Conservation (phyloP, 2,329 filamentous ascomycete species). For the Xylaria digitata region DNA sequence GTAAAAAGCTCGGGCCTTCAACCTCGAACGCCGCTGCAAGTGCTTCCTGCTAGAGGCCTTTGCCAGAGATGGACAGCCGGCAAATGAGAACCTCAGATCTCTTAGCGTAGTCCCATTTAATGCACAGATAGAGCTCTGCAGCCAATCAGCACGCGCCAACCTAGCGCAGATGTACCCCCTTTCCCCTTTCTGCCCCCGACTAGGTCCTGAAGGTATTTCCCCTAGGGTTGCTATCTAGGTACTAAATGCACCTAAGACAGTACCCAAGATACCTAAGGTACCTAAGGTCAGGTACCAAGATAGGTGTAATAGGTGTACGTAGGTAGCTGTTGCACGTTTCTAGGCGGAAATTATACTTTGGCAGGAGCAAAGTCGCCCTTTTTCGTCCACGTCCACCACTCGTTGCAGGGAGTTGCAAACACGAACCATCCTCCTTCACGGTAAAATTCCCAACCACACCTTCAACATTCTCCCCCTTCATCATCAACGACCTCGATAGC, state of each 20-base stretch:
- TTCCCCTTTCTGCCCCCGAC: conserved; percentile 45
- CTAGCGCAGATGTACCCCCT: conserved; percentile 36
- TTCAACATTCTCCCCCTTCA: conserved; percentile 27
- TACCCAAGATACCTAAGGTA: background rate
- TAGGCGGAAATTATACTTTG: conserved; percentile 62
- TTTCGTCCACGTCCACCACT: conserved; percentile 12
- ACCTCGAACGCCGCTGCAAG: conserved; percentile 1
- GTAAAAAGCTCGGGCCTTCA: conserved; percentile 37
- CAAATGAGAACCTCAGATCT: conserved; percentile 32
- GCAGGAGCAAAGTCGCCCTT: conserved; percentile 44
- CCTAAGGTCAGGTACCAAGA: background rate
- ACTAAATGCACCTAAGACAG: background rate
- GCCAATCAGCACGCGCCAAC: conserved; percentile 44
- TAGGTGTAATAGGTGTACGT: background rate
- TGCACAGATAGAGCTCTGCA: conserved; percentile 40
- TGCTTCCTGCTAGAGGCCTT: conserved; percentile 9
- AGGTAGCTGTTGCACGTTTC: conserved; percentile 42
- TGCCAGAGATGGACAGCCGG: conserved; percentile 28
- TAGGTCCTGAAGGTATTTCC: conserved; percentile 2
- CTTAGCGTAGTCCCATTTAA: conserved; percentile 21
- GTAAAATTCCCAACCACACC: conserved; percentile 42
- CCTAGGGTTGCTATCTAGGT: conserved; percentile 6
- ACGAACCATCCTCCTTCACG: conserved; percentile 45
- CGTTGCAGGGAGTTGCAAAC: conserved; percentile 45
- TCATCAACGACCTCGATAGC: conserved; percentile 25